Conservation (phyloP, 78 protist species). For the Guillardia theta region DNA sequence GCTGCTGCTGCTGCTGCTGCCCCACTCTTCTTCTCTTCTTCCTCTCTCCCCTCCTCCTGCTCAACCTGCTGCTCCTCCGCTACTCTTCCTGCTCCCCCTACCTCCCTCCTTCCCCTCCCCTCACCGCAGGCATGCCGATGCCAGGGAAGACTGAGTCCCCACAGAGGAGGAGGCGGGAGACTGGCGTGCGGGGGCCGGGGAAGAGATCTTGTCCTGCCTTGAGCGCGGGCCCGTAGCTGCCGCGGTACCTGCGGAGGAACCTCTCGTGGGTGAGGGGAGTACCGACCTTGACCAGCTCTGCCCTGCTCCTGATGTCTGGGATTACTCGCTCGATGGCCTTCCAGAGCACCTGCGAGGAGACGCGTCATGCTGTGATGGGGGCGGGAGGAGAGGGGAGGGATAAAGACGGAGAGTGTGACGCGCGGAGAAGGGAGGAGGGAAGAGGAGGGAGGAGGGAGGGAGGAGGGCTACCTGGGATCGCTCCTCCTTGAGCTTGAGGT, state of each 20-base stretch:
- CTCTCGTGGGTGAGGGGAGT: conserved; percentile 53
- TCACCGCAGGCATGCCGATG: conserved; percentile 46
- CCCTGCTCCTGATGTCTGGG: conserved; percentile 40
- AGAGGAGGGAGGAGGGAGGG: neutral
- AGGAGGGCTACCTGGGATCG: neutral
- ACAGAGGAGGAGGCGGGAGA: neutral
- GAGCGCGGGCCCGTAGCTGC: conserved; percentile 37
- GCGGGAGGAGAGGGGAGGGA: no score
- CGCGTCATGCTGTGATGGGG: no score
- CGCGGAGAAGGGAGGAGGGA: no score
- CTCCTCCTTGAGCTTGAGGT: neutral
- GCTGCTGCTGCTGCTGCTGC: no score
- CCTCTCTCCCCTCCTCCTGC: no score
- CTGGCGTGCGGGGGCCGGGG: neutral
- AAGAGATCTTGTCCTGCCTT: neutral
- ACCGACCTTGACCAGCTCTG: neutral
- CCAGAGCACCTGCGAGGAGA: neutral
- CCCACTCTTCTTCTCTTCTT: no score
- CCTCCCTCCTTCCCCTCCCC: no score
- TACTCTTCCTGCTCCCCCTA: no score
- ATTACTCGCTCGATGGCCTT: conserved; percentile 39
- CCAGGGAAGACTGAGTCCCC: conserved; percentile 6
- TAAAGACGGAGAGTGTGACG: no score
- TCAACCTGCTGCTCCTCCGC: no score
- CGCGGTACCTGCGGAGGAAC: conserved; percentile 43